Percentiles rank a stretch among this genome's conserved stretches.
Conservation (phyloP, 345 rosid genomes). For the Raphanus sativus region DNA sequence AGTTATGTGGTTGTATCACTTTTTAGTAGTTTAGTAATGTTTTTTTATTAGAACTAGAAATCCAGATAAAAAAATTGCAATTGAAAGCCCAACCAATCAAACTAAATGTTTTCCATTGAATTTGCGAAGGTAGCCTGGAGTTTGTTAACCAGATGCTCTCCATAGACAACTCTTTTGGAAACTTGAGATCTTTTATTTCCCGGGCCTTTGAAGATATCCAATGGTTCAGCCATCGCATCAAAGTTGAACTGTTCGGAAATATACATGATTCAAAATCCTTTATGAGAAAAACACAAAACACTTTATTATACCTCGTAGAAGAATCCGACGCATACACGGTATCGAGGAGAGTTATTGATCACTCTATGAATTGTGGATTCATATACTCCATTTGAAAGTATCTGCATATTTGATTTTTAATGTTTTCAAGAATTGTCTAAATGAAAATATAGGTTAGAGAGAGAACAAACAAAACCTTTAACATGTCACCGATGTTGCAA, state of each 20-base stretch:
- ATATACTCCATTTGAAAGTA: slow-evolving; percentile 71
- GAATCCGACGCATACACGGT: slow-evolving; percentile 65
- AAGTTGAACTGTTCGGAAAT: slow-evolving; percentile 51
- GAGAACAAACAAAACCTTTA: slow-evolving; percentile 45
- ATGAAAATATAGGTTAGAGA: not conserved
- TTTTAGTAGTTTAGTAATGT: too few species aligned
- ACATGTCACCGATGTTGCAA: slow-evolving; percentile 94
- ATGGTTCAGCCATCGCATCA: slow-evolving; percentile 64
- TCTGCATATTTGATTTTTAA: slow-evolving; percentile 43
- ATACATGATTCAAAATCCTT: not conserved
- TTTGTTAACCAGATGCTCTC: slow-evolving; percentile 73
- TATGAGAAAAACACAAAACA: not conserved
- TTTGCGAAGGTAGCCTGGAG: slow-evolving; percentile 55
- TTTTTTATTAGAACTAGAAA: not conserved
- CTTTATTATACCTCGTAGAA: slow-evolving; percentile 64
- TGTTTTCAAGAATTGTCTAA: slow-evolving; percentile 2
- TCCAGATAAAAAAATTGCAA: not conserved
- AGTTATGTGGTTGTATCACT: too few species aligned
- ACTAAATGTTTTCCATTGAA: not conserved
- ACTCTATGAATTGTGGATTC: slow-evolving; percentile 79
- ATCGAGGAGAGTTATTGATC: slow-evolving; percentile 55
- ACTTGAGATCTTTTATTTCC: slow-evolving; percentile 36
- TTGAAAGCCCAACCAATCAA: not conserved
- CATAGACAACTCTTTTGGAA: slow-evolving; percentile 58
- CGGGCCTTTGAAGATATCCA: slow-evolving; percentile 53